A percentile compares a stretch with the other conserved stretches of the same genome.
Conservation (phyloP, 768 basidiomycete genomes). For the Myochromella boudieri region DNA sequence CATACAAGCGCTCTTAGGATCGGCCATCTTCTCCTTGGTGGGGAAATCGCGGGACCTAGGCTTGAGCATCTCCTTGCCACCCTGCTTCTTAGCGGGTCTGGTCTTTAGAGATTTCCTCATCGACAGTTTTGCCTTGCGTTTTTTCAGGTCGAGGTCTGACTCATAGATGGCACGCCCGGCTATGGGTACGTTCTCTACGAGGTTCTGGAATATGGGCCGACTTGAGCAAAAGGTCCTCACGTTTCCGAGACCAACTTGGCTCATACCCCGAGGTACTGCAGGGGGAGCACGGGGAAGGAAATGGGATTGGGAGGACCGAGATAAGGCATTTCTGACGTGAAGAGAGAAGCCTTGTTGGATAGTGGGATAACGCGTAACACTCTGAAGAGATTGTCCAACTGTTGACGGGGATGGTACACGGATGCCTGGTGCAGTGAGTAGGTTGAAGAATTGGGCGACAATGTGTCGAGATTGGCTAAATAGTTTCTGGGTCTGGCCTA, state of each 20-base stretch:
- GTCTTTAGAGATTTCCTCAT: slow-evolving; percentile 25
- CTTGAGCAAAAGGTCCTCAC: slow-evolving; percentile 75
- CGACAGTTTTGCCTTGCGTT: slow-evolving; percentile 41
- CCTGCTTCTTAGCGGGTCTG: slow-evolving; percentile 23
- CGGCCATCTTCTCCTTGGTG: slow-evolving; percentile 13
- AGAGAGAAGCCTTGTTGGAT: slow-evolving; percentile 61
- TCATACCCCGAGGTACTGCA: slow-evolving; percentile 44
- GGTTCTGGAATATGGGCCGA: slow-evolving; percentile 75
- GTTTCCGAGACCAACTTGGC: slow-evolving; percentile 74
- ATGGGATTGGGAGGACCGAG: slow-evolving; percentile 41
- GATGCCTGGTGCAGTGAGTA: slow-evolving; percentile 57
- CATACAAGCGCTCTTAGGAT: slow-evolving; percentile 2
- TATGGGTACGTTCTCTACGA: slow-evolving; percentile 81
- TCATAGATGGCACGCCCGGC: slow-evolving; percentile 72
- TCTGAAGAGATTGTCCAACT: slow-evolving; percentile 24
- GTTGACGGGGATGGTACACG: slow-evolving; percentile 28
- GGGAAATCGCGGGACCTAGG: slow-evolving; percentile 19
- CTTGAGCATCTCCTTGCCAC: slow-evolving; percentile 35
- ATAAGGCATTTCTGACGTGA: slow-evolving; percentile 50
- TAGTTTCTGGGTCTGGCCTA: slow-evolving; percentile 41
- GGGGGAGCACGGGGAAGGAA: slow-evolving; percentile 59
- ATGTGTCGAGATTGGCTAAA: slow-evolving; percentile 55
- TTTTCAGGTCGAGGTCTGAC: slow-evolving; percentile 65
- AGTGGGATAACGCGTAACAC: slow-evolving; percentile 32
- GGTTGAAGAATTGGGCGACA: slow-evolving; percentile 53